Conservation (phyloP, 164 flowering plant genomes). For the Tetracentron sinense region DNA sequence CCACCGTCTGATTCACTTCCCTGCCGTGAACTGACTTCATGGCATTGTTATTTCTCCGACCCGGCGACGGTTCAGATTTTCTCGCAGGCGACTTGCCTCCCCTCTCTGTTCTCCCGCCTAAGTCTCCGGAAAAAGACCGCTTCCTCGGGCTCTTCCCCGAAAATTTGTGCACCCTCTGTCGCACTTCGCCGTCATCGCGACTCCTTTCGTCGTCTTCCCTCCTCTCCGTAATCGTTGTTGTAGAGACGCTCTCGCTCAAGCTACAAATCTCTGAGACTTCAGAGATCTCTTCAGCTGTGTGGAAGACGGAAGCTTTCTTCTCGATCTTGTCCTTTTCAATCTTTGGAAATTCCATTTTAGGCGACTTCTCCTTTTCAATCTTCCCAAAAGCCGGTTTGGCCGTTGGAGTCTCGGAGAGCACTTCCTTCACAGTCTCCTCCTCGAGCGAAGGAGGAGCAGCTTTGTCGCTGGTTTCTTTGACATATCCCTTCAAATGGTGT, state of each 20-base stretch:
- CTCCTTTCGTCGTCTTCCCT: conserved; percentile 12
- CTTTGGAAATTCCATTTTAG: not conserved
- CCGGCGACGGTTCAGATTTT: conserved; percentile 28
- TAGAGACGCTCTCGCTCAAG: conserved; percentile 41
- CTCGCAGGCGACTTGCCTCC: conserved; percentile 21
- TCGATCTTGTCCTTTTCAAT: conserved; percentile 8
- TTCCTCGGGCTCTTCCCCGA: conserved; percentile 21
- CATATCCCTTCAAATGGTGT: not conserved
- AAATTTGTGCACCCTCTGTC: conserved; percentile 22
- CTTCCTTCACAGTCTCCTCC: conserved; percentile 69
- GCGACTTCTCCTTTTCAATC: not conserved
- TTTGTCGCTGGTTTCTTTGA: not conserved
- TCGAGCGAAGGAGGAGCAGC: conserved; percentile 21
- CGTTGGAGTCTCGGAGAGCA: conserved; percentile 51
- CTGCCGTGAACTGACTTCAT: conserved; percentile 18
- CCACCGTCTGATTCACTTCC: conserved; percentile 15
- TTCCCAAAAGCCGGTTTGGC: conserved; percentile 8
- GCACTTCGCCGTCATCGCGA: conserved; percentile 15
- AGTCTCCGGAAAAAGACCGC: conserved; percentile 15
- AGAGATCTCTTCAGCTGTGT: conserved; percentile 20
- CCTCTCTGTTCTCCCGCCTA: conserved; percentile 15
- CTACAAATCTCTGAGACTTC: conserved; percentile 49
- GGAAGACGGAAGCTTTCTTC: not conserved
- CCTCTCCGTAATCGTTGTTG: conserved; percentile 18
- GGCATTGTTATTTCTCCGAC: conserved; percentile 16